Base-by-base conservation (phyloP, 2,329 filamentous ascomycete species). In the Lachnum nothofagi region DNA sequence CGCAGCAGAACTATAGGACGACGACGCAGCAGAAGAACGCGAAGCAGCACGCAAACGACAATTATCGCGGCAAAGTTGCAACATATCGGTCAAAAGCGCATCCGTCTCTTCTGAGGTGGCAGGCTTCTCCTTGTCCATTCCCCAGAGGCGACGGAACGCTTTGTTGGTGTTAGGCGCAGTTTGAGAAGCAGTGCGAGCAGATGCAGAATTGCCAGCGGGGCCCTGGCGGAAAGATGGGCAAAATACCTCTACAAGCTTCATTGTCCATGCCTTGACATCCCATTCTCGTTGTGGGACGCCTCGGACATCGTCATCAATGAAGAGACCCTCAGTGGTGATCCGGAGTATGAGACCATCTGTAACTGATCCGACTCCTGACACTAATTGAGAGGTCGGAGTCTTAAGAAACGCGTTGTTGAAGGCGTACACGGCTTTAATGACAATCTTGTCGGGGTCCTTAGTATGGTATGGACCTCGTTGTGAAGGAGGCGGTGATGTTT, bases 261-360 rank as follows among this genome's bases (percentile, higher is more conserved):
- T 79, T 37, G 90, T 95, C 93, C 93, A 97, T 22, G 91, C 91
- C 69, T 97, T 97, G 64, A 97, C 83, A 67, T 98, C 93, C 93
- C 93, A 98, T 71, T 98, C 93, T 51, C 93, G 83, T 70, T 97
- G 90, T n/a, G 88, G 84, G 14, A 96, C 88, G 53, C 83, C 83
- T 38, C 91, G 83, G 44, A 96, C 80, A 67, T 97, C 93, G 67
- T 98, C 93, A 66, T 98, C 93, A 64, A 98, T 93, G 70, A 97
- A 97, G 46, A 97, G 77, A 16, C 93, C 93, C 67, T 95, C 91
- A 1, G 89, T 95, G 9, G 88, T 91, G 63, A 97, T 93, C 44
- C 88, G 86, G 53, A 98, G 77, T 53, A 97, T 87, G 39, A 98
- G 76, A 0, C 93, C 93, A 64, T 98, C 91, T 2, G 91, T 95